Conservation (phyloP, 2,329 filamentous ascomycete species). For the Aspergillus quadrilineatus region DNA sequence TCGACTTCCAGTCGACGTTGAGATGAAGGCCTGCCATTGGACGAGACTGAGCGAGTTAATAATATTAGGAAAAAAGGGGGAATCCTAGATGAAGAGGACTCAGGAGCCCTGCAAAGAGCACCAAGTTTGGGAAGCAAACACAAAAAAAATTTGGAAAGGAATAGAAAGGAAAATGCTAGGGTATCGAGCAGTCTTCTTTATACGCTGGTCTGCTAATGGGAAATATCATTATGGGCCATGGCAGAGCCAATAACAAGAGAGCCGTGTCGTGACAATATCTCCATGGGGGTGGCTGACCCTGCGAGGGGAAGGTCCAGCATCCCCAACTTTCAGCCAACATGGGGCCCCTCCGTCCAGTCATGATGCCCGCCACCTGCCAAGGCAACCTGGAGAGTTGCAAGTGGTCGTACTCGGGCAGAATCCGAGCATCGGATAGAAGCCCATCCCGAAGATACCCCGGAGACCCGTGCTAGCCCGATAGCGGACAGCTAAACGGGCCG, state of each 20-base stretch:
- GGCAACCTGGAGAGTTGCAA: neutral
- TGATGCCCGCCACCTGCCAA: slow-evolving; percentile 31
- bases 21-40: slow-evolving; percentile 13
- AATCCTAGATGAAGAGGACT: no score
- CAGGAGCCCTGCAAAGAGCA: no score
- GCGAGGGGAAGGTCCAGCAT: neutral
- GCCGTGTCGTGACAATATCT: neutral
- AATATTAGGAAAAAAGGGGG: no score
- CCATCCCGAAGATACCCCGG: neutral
- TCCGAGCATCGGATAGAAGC: no score
- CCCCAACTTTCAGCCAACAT: neutral
- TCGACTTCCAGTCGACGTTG: slow-evolving; percentile 19
- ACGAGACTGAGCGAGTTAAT: neutral
- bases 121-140: no score
- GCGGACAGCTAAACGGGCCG: neutral
- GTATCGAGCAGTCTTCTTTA: neutral
- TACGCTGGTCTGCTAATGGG: neutral
- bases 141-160: neutral
- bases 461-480: neutral
- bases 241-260: neutral
- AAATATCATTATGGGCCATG: no score
- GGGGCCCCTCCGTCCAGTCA: slow-evolving; percentile 25
- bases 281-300: slow-evolving; percentile 13
- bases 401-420: neutral
- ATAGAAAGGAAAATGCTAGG: neutral